Evolutionary conservation across 1,139 yeast genomes (phyloP).

Genomic region (Debaryomycetaceae sp.): DNA sequence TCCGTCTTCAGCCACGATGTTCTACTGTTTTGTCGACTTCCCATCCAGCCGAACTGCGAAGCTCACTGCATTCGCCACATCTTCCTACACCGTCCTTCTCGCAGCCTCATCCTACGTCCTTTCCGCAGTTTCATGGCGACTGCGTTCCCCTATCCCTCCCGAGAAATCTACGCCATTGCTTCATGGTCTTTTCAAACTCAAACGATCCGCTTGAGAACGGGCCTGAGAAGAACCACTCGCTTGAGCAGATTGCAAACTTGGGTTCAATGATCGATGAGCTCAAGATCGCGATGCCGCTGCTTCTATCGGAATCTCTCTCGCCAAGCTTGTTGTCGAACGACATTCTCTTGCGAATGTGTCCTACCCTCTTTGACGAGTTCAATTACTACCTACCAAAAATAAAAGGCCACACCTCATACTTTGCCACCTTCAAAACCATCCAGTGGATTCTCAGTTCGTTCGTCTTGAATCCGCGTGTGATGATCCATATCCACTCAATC

Average conservation of each 20-base stretch:
- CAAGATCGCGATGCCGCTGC: constrained; percentile 42
- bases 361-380: constrained; percentile 37
- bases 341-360: constrained; percentile 52
- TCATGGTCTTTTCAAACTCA: no score
- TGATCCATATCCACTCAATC: constrained; percentile 40
- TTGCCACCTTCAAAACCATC: constrained; percentile 41
- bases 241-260: constrained; percentile 37
- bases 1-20: no score
- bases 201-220: no score
- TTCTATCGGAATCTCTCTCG: constrained; percentile 43
- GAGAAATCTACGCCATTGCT: no score
- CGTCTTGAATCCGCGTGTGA: constrained; percentile 38
- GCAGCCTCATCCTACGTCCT: no score
- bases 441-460: constrained; percentile 45
- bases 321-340: constrained; percentile 36
- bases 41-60: no score
- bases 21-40: no score
- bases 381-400: constrained; percentile 50
- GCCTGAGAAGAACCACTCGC: no score
- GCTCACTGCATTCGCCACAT: no score
- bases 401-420: constrained; percentile 49
- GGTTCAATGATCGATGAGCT: constrained; percentile 49
- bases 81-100: no score
- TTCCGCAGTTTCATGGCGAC: no score
- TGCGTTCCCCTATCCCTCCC: no score